Conservation (phyloP, 169 alveolate species). For the Eimeria necatrix region DNA sequence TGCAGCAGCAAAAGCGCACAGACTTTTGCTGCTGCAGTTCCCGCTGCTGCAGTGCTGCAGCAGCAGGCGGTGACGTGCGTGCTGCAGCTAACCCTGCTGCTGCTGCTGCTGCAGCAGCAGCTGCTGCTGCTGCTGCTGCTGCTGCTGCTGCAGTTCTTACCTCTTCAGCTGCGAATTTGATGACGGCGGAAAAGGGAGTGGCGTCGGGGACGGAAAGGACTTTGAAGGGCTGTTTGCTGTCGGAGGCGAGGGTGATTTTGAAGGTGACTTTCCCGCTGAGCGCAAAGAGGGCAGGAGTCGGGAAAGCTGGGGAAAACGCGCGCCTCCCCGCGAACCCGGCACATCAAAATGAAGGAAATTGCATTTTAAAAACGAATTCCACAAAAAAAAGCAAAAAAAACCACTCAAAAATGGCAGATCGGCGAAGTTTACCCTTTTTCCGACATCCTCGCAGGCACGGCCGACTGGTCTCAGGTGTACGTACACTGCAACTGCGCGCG, state of each 20-base stretch:
- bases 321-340: neutral
- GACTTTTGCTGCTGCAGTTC: too few species aligned
- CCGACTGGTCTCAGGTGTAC: conserved; percentile 7
- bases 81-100: too few species aligned
- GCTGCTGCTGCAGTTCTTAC: neutral
- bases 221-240: conserved; percentile 69
- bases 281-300: neutral
- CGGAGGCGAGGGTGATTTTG: conserved; percentile 76
- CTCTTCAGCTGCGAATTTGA: conserved; percentile 78
- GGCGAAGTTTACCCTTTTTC: conserved; percentile 15
- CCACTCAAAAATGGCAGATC: neutral
- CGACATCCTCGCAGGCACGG: neutral
- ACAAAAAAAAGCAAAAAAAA: neutral
- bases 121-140: neutral
- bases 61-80: too few species aligned
- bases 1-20: too few species aligned
- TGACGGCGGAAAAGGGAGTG: conserved; percentile 76
- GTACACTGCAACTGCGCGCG: neutral
- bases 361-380: neutral
- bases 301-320: neutral
- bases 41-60: too few species aligned
- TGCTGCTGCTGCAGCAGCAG: too few species aligned
- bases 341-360: neutral
- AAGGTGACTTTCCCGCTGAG: conserved; percentile 74
- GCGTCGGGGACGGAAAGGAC: conserved; percentile 77